A percentile compares a stretch with the other conserved stretches of the same genome.
Evolutionary conservation across 2,329 filamentous ascomycete genomes (phyloP).

Genomic region (Colletotrichum costaricense): DNA sequence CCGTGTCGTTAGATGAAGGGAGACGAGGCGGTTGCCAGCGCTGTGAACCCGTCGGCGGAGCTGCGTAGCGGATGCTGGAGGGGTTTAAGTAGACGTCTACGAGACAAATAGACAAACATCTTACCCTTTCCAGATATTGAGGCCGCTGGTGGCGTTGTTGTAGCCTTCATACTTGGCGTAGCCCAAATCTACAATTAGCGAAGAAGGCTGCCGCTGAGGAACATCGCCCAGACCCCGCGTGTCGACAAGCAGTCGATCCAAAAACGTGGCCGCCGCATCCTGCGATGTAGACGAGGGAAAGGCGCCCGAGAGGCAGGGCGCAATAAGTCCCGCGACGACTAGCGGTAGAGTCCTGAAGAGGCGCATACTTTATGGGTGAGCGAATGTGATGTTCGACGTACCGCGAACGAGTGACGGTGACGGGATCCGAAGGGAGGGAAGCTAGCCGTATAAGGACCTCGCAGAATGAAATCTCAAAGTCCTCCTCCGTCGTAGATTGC

Average conservation of each 20-base stretch:
- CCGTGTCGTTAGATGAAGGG: constrained; percentile 41
- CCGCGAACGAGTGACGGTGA: neutral
- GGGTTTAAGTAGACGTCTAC: no score
- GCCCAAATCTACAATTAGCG: constrained; percentile 51
- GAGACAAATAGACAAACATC: neutral
- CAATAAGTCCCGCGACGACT: neutral
- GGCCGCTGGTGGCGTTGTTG: constrained; percentile 45
- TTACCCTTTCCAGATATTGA: constrained; percentile 60
- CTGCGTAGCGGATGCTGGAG: constrained; percentile 56
- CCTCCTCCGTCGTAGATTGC: neutral
- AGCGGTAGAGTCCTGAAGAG: neutral
- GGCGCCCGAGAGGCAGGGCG: neutral
- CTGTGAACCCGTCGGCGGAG: constrained; percentile 53
- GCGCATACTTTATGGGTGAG: neutral
- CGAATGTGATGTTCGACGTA: neutral
- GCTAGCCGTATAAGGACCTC: neutral
- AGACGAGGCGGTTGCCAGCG: constrained; percentile 56
- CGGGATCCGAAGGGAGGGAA: neutral
- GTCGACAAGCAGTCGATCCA: neutral
- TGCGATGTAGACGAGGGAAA: neutral
- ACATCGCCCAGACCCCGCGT: neutral
- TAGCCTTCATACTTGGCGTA: constrained; percentile 58
- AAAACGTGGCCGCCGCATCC: neutral
- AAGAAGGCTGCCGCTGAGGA: neutral
- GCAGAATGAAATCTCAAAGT: no score